These are phyloP conservation scores for Nicotiana knightiana DNA, from an alignment of 257 asterid genomes.

Conservation along the genomic window DNA sequence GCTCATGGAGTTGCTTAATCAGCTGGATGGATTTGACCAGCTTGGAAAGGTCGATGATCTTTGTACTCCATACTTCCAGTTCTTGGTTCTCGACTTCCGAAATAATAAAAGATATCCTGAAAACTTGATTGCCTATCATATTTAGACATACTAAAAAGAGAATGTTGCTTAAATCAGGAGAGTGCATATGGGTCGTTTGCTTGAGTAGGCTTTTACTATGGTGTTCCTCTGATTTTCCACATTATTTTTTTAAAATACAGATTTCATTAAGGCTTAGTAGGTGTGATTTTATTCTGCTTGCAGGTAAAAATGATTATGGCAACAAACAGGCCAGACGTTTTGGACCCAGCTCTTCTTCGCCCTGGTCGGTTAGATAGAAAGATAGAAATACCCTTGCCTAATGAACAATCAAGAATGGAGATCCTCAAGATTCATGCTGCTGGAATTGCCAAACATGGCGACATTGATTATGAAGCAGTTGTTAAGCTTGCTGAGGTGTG, in stretches of 20 bases:
- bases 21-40: conserved; percentile 92
- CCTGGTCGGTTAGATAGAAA: conserved; percentile 81
- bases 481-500: conserved; percentile 73
- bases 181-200: neutral
- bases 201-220: neutral
- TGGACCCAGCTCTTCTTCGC: conserved; percentile 78
- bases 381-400: conserved; percentile 72
- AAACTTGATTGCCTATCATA: neutral
- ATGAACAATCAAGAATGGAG: conserved; percentile 74
- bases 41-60: conserved; percentile 72
- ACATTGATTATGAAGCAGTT: conserved; percentile 70
- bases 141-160: neutral
- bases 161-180: neutral
- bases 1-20: conserved; percentile 92
- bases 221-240: neutral
- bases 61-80: neutral
- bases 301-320: conserved; percentile 88
- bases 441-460: conserved; percentile 79
- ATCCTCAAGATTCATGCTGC: conserved; percentile 69
- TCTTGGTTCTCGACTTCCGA: neutral
- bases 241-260: neutral
- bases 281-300: conserved; percentile 10
- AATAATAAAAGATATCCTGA: neutral
- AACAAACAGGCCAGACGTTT: conserved; percentile 68
- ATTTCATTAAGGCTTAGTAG: neutral